Percentiles rank a stretch among this genome's conserved stretches.
phyloP scores from a whole-genome alignment of 2,329 filamentous ascomycete genomes.

The Cercospora zeina region DNA sequence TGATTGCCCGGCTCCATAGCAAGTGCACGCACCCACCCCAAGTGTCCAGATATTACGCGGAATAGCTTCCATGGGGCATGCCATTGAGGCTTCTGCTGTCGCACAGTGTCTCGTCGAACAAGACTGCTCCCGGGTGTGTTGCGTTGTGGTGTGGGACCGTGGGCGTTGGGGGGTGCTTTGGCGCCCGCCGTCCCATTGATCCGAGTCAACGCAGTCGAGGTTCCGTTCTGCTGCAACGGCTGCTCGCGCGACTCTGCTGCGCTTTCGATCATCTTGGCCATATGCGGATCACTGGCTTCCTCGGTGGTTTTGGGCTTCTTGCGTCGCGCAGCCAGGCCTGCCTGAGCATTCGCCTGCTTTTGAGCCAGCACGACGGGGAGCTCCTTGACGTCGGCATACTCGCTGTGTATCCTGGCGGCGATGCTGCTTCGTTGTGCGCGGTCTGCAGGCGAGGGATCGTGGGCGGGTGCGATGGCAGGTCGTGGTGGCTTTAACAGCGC shows the following conservation, averaged over 20 bases:
- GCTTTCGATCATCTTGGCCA: conserved; percentile 67
- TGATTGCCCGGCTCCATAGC: conserved; percentile 95
- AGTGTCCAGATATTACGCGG: conserved; percentile 92
- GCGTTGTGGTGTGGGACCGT: conserved; percentile 54
- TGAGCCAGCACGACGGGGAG: conserved; percentile 76
- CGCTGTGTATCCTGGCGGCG: conserved; percentile 62
- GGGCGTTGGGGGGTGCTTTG: conserved; percentile 55
- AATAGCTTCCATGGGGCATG: conserved; percentile 98
- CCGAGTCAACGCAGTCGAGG: conserved; percentile 60
- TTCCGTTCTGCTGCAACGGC: conserved; percentile 47
- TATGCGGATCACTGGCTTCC: conserved; percentile 55
- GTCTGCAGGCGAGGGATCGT: conserved; percentile 48
- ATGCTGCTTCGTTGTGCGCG: conserved; percentile 52
- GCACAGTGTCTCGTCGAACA: conserved; percentile 63
- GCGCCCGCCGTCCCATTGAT: conserved; percentile 48
- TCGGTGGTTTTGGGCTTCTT: conserved; percentile 62
- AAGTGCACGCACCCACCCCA: conserved; percentile 89
- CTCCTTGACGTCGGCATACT: conserved; percentile 76
- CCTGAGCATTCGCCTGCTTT: conserved; percentile 67
- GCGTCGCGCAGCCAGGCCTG: conserved; percentile 60
- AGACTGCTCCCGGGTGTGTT: conserved; percentile 58
- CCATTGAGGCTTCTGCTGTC: conserved; percentile 83
- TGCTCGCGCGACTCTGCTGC: conserved; percentile 53
- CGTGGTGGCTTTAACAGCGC: conserved; percentile 47
- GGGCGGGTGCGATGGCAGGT: conserved; percentile 45